A percentile compares a stretch with the other conserved stretches of the same genome.
Conservation (phyloP, 1,284 basidiomycete species). For the Termitomyces sp. region DNA sequence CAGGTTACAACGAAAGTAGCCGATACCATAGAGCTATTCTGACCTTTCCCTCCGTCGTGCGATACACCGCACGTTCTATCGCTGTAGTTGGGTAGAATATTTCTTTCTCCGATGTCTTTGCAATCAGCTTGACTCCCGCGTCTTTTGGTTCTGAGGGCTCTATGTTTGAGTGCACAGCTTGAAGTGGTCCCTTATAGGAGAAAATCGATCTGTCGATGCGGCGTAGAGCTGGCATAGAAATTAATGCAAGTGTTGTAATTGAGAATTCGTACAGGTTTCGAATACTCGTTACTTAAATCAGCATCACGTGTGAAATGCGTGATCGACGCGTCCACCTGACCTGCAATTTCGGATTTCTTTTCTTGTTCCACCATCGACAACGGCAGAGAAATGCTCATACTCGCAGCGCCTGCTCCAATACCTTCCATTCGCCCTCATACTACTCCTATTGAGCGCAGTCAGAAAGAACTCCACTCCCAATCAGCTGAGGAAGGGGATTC, state of each 20-base stretch:
- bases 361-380: neutral
- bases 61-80: conserved; percentile 9
- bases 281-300: too few species aligned
- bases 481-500: neutral
- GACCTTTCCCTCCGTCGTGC: conserved; percentile 14
- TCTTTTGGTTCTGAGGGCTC: neutral
- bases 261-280: too few species aligned
- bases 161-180: neutral
- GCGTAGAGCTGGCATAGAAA: conserved; percentile 16
- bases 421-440: neutral
- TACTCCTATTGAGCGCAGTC: too few species aligned
- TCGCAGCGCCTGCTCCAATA: neutral
- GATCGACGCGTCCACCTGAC: conserved; percentile 4
- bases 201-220: conserved; percentile 11
- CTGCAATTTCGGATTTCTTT: neutral
- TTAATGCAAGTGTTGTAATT: too few species aligned
- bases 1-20: neutral
- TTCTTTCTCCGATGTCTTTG: neutral
- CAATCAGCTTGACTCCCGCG: neutral
- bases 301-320: neutral
- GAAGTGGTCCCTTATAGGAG: conserved; percentile 5
- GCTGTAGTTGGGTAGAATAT: conserved; percentile 9
- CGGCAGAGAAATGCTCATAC: conserved; percentile 3
- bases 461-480: neutral
- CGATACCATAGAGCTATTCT: neutral